phyloP scores from a whole-genome alignment of 2,329 filamentous ascomycete genomes.

The Hypoxylon rubiginosum region DNA sequence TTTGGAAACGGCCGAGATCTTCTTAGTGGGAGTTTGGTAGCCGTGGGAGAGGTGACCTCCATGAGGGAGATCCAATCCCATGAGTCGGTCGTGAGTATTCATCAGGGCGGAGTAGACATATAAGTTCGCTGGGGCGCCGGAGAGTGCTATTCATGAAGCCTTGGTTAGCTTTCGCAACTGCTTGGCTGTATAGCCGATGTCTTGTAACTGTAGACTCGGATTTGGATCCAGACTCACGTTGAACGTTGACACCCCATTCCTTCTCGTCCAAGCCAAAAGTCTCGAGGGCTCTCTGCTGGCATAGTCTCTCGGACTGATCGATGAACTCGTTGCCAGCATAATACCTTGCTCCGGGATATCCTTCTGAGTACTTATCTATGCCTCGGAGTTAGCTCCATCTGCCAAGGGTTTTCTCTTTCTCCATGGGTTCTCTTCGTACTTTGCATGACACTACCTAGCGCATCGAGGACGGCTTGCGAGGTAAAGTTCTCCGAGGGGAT shows the following conservation, averaged over 20 bases:
- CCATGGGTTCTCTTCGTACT: conserved; percentile 66
- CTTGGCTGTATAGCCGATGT: not conserved
- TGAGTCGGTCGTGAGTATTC: conserved; percentile 92
- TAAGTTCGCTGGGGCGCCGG: conserved; percentile 79
- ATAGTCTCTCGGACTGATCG: conserved; percentile 88
- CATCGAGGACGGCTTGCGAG: conserved; percentile 91
- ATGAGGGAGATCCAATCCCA: conserved; percentile 96
- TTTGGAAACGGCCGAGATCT: conserved; percentile 98
- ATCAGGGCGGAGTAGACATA: conserved; percentile 97
- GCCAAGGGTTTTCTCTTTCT: not conserved
- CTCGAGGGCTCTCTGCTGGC: conserved; percentile 89
- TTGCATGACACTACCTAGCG: conserved; percentile 93
- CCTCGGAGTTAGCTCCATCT: conserved; percentile 50
- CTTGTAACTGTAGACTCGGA: not conserved
- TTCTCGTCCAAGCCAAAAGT: conserved; percentile 85
- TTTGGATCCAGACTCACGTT: conserved; percentile 68
- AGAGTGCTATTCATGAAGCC: conserved; percentile 71
- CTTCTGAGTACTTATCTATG: conserved; percentile 96
- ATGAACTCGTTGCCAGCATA: conserved; percentile 98
- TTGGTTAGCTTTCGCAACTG: conserved; percentile 30
- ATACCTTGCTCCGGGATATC: conserved; percentile 95
- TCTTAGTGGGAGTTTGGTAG: conserved; percentile 93
- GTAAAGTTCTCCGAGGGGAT: conserved; percentile 98
- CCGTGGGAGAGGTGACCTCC: conserved; percentile 96
- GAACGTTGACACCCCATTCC: conserved; percentile 97